Evolutionary conservation across 768 basidiomycete genomes (phyloP).

Genomic region (Suillus sp.): DNA sequence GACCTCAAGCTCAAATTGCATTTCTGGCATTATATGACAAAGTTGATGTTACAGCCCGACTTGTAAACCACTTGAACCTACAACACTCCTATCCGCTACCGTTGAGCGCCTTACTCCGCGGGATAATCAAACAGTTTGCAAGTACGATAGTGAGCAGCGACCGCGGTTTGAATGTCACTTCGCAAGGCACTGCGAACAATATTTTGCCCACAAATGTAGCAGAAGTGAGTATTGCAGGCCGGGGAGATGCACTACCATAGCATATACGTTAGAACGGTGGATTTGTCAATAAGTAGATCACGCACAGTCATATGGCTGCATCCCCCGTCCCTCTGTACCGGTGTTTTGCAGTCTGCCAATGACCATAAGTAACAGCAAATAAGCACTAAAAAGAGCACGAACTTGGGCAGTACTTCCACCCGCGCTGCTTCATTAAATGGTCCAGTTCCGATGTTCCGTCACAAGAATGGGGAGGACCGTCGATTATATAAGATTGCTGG

Average conservation of each 20-base stretch:
- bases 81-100: background rate
- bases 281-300: constrained; percentile 1
- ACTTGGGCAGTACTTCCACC: constrained; percentile 70
- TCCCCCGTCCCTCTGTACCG: constrained; percentile 52
- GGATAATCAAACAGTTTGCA: constrained; percentile 42
- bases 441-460: constrained; percentile 59
- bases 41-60: background rate
- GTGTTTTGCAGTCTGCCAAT: constrained; percentile 44
- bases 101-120: background rate
- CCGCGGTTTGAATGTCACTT: constrained; percentile 32
- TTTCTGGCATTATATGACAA: background rate
- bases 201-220: constrained; percentile 50
- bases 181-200: constrained; percentile 45
- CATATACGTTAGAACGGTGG: background rate
- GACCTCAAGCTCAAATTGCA: background rate
- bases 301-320: constrained; percentile 65
- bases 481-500: constrained; percentile 40
- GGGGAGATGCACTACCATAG: constrained; percentile 50
- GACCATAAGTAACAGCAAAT: background rate
- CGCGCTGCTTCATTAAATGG: constrained; percentile 50
- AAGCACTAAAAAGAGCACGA: constrained; percentile 16
- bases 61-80: background rate
- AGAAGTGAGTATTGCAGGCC: constrained; percentile 64
- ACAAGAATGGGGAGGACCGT: constrained; percentile 53
- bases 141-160: constrained; percentile 35